A percentile compares a stretch with the other conserved stretches of the same genome.
These are phyloP conservation scores for Trametes polyzona DNA, from an alignment of 1,284 basidiomycete genomes.

Conservation along the genomic window DNA sequence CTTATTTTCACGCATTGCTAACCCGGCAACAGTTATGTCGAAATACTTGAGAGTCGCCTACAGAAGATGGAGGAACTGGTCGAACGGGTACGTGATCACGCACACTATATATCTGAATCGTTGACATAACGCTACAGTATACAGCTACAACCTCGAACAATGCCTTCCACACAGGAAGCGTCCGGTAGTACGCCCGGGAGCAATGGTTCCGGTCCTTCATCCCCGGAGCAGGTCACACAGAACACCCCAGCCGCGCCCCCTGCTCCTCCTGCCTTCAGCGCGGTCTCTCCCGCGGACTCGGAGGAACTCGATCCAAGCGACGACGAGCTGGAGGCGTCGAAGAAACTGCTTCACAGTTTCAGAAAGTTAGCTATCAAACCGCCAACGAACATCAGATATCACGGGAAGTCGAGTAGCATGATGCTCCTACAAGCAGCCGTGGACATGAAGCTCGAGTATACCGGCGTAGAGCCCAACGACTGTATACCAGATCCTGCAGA, in stretches of 20 bases:
- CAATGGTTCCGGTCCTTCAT: neutral
- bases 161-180: constrained; percentile 41
- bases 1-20: too few relatives aligned
- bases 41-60: constrained; percentile 70
- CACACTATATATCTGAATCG: neutral
- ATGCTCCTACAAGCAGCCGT: constrained; percentile 53
- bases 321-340: constrained; percentile 10
- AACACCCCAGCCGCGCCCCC: neutral
- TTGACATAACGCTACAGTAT: neutral
- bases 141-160: constrained; percentile 52
- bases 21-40: constrained; percentile 76
- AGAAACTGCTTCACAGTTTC: constrained; percentile 3
- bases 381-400: neutral
- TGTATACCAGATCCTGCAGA: neutral
- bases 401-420: constrained; percentile 50
- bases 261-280: constrained; percentile 15
- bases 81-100: constrained; percentile 47
- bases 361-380: neutral
- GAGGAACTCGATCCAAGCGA: constrained; percentile 9
- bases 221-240: neutral
- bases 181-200: neutral
- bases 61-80: constrained; percentile 74
- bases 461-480: constrained; percentile 26
- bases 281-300: constrained; percentile 2
- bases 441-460: constrained; percentile 49